Percentiles rank a stretch among this genome's conserved stretches.
phyloP scores from a whole-genome alignment of 1,284 basidiomycete genomes.

The Xerocomus nothofagi region DNA sequence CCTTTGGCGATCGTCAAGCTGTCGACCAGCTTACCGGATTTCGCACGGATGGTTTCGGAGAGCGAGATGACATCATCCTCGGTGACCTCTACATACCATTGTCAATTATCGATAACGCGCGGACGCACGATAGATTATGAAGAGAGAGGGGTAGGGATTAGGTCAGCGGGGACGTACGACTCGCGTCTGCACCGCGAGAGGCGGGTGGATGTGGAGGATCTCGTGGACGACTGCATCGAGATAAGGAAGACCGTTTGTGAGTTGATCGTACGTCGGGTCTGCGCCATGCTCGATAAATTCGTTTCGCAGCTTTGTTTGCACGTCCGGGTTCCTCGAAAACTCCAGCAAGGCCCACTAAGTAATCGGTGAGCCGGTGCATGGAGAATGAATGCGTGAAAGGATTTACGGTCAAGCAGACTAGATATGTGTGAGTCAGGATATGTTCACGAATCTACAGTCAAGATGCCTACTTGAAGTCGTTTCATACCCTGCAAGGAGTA shows the following conservation, averaged over 20 bases:
- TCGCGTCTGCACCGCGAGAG: constrained; percentile 38
- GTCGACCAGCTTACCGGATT: constrained; percentile 38
- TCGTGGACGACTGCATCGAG: constrained; percentile 30
- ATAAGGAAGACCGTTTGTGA: constrained; percentile 17
- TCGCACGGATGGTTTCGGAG: constrained; percentile 13
- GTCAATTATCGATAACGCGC: constrained; percentile 3
- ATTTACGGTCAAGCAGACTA: constrained; percentile 31
- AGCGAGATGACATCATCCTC: constrained; percentile 58
- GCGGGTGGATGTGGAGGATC: constrained; percentile 9
- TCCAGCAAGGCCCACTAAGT: constrained; percentile 32
- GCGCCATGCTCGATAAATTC: constrained; percentile 3
- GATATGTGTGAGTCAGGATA: too few species aligned
- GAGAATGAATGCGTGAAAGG: not conserved
- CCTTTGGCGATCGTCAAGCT: constrained; percentile 47
- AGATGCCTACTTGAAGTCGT: too few species aligned
- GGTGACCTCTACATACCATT: constrained; percentile 31
- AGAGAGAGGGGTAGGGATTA: not conserved
- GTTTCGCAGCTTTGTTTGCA: constrained; percentile 8
- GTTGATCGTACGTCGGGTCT: constrained; percentile 20
- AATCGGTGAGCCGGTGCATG: not conserved
- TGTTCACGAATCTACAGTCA: too few species aligned
- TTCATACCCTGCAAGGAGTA: too few species aligned
- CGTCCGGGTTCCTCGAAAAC: constrained; percentile 19
- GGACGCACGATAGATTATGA: not conserved
- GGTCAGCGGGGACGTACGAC: constrained; percentile 31